phyloP scores from a whole-genome alignment of 2,329 filamentous ascomycete genomes.

The Eutypa lata region DNA sequence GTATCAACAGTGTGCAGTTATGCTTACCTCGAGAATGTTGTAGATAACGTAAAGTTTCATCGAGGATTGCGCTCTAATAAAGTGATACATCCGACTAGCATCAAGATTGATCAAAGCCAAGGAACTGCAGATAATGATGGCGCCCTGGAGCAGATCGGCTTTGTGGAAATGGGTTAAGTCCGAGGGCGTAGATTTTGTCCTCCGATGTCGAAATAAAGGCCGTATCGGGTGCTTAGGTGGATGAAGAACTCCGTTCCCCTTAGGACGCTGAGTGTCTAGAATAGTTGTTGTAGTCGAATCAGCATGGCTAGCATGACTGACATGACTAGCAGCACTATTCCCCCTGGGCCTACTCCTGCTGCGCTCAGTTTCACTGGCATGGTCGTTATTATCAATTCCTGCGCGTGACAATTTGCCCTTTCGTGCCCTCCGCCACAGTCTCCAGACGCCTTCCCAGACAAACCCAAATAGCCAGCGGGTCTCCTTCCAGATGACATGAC shows the following conservation, averaged over 20 bases:
- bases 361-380: constrained; percentile 33
- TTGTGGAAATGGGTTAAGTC: constrained; percentile 85
- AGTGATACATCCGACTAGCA: constrained; percentile 96
- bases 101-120: constrained; percentile 85
- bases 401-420: constrained; percentile 34
- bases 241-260: constrained; percentile 21
- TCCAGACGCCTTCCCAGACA: constrained; percentile 74
- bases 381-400: constrained; percentile 19
- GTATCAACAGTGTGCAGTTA: neutral
- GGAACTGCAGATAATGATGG: constrained; percentile 83
- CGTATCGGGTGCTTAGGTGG: constrained; percentile 31
- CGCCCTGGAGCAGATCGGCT: constrained; percentile 87
- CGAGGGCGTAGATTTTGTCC: constrained; percentile 82
- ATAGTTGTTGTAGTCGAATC: constrained; percentile 11
- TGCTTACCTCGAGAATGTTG: constrained; percentile 79
- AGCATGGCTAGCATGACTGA: constrained; percentile 19
- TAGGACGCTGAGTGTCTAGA: constrained; percentile 18
- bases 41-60: constrained; percentile 99
- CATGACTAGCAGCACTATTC: constrained; percentile 9
- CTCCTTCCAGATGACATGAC: constrained; percentile 68
- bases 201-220: constrained; percentile 55
- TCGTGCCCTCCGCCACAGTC: constrained; percentile 69
- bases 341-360: constrained; percentile 34
- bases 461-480: constrained; percentile 68
- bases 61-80: constrained; percentile 90